These are phyloP conservation scores for Haplographium delicatum DNA, from an alignment of 495 filamentous ascomycete species.

Conservation along the genomic window DNA sequence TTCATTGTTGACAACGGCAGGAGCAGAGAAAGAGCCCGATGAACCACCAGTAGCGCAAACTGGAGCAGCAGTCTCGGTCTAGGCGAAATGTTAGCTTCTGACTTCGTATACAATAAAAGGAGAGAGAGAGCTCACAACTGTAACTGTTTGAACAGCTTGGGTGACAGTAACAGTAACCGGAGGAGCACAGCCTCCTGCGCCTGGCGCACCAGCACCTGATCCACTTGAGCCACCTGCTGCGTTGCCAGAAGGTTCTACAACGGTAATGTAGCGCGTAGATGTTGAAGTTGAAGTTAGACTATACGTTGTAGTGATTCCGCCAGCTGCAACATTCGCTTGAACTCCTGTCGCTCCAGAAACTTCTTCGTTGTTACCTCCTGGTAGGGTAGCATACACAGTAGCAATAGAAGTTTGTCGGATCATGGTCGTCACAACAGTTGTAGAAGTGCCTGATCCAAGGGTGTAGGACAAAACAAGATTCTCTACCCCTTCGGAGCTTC, in stretches of 20 bases:
- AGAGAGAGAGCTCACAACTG: slow-evolving; percentile 35
- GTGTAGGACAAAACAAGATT: slow-evolving; percentile 28
- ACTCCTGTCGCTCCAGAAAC: slow-evolving; percentile 6
- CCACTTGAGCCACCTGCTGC: slow-evolving; percentile 9
- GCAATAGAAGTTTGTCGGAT: slow-evolving; percentile 40
- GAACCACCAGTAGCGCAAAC: slow-evolving; percentile 7
- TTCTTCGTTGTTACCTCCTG: background rate
- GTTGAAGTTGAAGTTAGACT: slow-evolving; percentile 20
- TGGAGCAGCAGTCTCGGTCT: slow-evolving; percentile 22
- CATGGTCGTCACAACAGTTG: slow-evolving; percentile 52
- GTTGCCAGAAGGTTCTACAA: no score
- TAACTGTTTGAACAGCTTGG: slow-evolving; percentile 30
- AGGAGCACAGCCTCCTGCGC: slow-evolving; percentile 4
- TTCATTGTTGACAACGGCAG: background rate
- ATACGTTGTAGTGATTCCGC: slow-evolving; percentile 22
- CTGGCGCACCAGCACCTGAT: slow-evolving; percentile 23
- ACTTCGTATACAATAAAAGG: slow-evolving; percentile 2
- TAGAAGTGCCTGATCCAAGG: slow-evolving; percentile 45
- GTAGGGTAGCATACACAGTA: slow-evolving; percentile 20
- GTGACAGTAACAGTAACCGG: slow-evolving; percentile 37
- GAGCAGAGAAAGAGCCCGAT: slow-evolving; percentile 13
- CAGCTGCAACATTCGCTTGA: slow-evolving; percentile 3
- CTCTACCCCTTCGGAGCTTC: background rate
- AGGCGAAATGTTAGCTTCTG: slow-evolving; percentile 8
- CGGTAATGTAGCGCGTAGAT: slow-evolving; percentile 26